Evolutionary conservation across 768 basidiomycete genomes (phyloP).

Genomic region (Termitomyces sp.): DNA sequence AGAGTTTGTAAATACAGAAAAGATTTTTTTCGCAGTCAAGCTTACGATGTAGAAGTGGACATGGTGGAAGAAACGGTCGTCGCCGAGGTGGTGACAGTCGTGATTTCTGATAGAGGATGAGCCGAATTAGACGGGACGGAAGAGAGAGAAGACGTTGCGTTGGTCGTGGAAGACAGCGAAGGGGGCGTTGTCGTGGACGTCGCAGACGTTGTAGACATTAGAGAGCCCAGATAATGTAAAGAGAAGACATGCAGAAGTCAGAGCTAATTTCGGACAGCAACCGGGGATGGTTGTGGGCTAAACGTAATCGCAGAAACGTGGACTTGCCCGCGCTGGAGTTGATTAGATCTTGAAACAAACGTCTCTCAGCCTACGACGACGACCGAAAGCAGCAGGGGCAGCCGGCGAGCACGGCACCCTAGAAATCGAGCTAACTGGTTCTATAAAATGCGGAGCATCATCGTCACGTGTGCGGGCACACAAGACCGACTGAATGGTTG

Average conservation of each 20-base stretch:
- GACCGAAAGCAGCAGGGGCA: not conserved
- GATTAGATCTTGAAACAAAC: conserved; percentile 1
- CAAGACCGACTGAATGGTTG: not conserved
- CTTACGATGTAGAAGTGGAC: conserved; percentile 10
- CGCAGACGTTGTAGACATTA: conserved; percentile 12
- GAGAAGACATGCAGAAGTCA: conserved; percentile 12
- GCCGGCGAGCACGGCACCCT: not conserved
- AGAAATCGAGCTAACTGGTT: not conserved
- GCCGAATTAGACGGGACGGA: conserved; percentile 15
- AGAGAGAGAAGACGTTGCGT: conserved; percentile 14
- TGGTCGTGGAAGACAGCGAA: conserved; percentile 13
- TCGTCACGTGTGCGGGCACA: not conserved
- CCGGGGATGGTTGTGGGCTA: not conserved
- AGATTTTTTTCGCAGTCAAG: not conserved
- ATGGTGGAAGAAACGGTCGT: not conserved
- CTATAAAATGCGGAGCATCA: not conserved
- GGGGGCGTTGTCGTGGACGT: conserved; percentile 6
- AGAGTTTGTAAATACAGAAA: not conserved
- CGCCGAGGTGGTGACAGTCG: conserved; percentile 4
- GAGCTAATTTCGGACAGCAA: conserved; percentile 2
- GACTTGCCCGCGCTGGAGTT: conserved; percentile 3
- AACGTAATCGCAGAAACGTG: conserved; percentile 10
- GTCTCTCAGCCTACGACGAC: not conserved
- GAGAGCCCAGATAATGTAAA: conserved; percentile 7
- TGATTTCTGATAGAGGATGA: conserved; percentile 7